Conservation (phyloP, 208 protist genomes). For the Entamoeba histolytica region DNA sequence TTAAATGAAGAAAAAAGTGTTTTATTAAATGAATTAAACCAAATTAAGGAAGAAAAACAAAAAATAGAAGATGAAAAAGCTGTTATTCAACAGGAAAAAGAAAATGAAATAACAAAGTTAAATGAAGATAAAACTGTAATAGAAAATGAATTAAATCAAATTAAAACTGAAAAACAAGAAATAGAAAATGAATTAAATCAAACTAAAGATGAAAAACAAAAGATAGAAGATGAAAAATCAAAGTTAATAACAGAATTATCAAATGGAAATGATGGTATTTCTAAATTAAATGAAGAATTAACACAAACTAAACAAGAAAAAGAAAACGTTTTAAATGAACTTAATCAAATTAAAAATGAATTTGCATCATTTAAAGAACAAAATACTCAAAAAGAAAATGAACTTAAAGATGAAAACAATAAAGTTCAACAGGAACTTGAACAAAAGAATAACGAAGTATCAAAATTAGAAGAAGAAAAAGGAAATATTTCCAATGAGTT, state of each 20-base stretch:
- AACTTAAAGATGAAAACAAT: not conserved
- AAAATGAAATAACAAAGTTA: too few relatives aligned
- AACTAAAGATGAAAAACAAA: too few relatives aligned
- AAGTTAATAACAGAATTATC: not conserved
- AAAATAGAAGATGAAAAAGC: too few relatives aligned
- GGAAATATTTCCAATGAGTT: not conserved
- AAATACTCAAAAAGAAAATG: not conserved
- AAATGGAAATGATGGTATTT: not conserved
- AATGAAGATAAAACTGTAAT: too few relatives aligned
- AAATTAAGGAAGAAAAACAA: too few relatives aligned
- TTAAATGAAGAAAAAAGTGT: too few relatives aligned
- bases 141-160: too few relatives aligned
- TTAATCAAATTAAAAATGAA: too few relatives aligned
- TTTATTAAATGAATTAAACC: too few relatives aligned
- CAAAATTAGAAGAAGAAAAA: not conserved
- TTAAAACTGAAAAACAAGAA: not conserved
- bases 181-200: not conserved
- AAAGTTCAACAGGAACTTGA: not conserved
- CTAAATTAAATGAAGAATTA: not conserved
- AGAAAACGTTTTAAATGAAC: too few relatives aligned
- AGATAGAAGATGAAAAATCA: not conserved
- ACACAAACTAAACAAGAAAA: not conserved
- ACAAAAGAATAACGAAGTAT: not conserved
- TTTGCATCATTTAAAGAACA: not conserved
- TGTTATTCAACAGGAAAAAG: too few relatives aligned